Conservation (phyloP, 176 grass and related monocot species). For the Musa troglodytarum region DNA sequence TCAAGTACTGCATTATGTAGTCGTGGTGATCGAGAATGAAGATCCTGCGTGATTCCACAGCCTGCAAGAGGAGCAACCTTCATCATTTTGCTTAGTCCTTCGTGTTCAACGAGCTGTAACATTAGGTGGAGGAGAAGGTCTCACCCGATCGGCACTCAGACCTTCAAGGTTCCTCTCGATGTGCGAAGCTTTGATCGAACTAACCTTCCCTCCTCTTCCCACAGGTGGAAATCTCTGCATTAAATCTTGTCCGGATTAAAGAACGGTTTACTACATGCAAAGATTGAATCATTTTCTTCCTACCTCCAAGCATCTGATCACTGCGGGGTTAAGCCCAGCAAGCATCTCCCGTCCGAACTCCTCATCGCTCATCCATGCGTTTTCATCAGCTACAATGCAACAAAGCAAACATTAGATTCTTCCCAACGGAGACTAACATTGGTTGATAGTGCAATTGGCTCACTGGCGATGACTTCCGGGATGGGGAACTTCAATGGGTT, state of each 20-base stretch:
- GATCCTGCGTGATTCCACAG: constrained; percentile 33
- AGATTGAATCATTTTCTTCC: neutral
- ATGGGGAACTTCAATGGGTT: constrained; percentile 52
- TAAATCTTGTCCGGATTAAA: neutral
- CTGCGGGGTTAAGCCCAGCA: constrained; percentile 67
- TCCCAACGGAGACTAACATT: neutral
- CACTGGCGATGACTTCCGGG: constrained; percentile 78
- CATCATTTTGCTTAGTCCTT: neutral
- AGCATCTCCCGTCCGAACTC: constrained; percentile 92
- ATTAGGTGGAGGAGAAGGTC: neutral
- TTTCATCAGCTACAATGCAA: constrained; percentile 34
- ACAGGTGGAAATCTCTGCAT: constrained; percentile 57
- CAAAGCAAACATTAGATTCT: neutral
- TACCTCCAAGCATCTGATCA: constrained; percentile 60
- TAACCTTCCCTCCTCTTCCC: constrained; percentile 37
- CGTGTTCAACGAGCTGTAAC: neutral
- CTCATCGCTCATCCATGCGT: constrained; percentile 77
- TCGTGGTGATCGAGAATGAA: constrained; percentile 87
- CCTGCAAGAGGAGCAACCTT: constrained; percentile 27
- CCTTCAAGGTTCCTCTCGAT: constrained; percentile 39
- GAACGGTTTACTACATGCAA: neutral
- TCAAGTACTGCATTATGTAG: constrained; percentile 81
- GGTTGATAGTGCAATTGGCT: neutral
- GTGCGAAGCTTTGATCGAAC: constrained; percentile 31
- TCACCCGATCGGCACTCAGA: constrained; percentile 33